Evolutionary conservation across 73 alveolate species (phyloP).

Genomic region (Symbiodinium pilosum): DNA sequence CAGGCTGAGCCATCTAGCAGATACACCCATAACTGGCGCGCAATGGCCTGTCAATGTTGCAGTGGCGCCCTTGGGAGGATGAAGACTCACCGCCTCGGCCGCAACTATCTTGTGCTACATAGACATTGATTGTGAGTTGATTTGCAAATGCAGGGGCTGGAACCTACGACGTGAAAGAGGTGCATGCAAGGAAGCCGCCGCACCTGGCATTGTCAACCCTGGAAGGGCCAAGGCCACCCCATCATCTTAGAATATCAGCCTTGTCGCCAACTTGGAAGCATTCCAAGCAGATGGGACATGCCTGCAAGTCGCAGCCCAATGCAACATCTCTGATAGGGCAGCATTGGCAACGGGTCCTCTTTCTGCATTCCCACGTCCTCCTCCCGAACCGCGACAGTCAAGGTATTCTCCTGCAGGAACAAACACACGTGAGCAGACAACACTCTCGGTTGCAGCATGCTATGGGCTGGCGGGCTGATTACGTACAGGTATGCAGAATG

Average conservation of each 20-base stretch:
- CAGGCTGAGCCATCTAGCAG: neutral
- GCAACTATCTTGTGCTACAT: no score
- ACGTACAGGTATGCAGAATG: neutral
- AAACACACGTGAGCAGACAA: no score
- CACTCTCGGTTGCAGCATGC: no score
- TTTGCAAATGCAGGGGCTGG: no score
- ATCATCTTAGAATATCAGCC: neutral
- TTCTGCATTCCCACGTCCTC: conserved; percentile 32
- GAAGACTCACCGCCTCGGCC: conserved; percentile 88
- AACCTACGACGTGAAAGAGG: conserved; percentile 76
- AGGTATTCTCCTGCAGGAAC: conserved; percentile 51
- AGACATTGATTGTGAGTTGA: no score
- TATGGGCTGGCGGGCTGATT: neutral
- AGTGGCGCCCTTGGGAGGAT: conserved; percentile 69
- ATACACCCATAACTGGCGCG: neutral
- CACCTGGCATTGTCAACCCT: conserved; percentile 7
- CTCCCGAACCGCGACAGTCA: conserved; percentile 64
- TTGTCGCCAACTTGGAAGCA: conserved; percentile 87
- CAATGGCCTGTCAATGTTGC: conserved; percentile 59
- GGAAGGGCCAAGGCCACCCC: neutral
- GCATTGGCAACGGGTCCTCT: conserved; percentile 6
- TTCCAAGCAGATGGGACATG: conserved; percentile 87
- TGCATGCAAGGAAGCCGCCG: conserved; percentile 93
- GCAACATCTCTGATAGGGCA: neutral
- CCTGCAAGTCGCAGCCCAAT: neutral